phyloP scores from a whole-genome alignment of 2,329 filamentous ascomycete genomes.

The Pseudogymnoascus sp. region DNA sequence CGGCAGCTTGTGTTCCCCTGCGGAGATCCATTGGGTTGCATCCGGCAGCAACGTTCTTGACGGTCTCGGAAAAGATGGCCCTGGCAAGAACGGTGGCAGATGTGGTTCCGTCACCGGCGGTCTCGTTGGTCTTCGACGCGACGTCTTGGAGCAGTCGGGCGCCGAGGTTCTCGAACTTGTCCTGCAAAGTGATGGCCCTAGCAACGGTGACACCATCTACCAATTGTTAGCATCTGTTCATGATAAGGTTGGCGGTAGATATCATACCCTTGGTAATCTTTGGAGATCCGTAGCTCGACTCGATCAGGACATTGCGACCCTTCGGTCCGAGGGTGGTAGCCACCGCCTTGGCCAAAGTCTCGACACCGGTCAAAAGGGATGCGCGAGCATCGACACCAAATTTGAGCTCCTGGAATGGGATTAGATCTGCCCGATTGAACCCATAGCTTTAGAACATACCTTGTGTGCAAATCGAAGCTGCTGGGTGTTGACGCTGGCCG shows the following conservation, averaged over 20 bases:
- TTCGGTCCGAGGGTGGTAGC: slow-evolving; percentile 95
- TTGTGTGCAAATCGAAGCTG: slow-evolving; percentile 97
- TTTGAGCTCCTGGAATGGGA: slow-evolving; percentile 70
- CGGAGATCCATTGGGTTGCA: slow-evolving; percentile 99
- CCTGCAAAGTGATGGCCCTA: slow-evolving; percentile 84
- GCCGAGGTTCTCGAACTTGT: slow-evolving; percentile 99
- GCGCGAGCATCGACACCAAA: slow-evolving; percentile 94
- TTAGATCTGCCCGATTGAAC: neutral
- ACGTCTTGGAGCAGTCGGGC: slow-evolving; percentile 95
- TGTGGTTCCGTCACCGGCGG: slow-evolving; percentile 96
- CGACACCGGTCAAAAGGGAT: slow-evolving; percentile 82
- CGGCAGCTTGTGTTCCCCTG: slow-evolving; percentile 92
- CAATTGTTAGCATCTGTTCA: slow-evolving; percentile 11
- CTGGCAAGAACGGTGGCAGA: slow-evolving; percentile 94
- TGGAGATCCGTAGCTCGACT: slow-evolving; percentile 95
- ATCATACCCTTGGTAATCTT: slow-evolving; percentile 96
- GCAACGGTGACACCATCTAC: slow-evolving; percentile 82
- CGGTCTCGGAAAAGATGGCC: slow-evolving; percentile 98
- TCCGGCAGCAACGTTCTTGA: slow-evolving; percentile 98
- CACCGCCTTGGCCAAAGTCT: slow-evolving; percentile 93
- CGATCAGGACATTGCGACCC: slow-evolving; percentile 96
- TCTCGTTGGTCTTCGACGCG: slow-evolving; percentile 98
- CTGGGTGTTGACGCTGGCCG: slow-evolving; percentile 60
- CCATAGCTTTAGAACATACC: slow-evolving; percentile 43
- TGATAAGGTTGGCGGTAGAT: neutral